Percentiles rank a stretch among this genome's conserved stretches.
Conservation (phyloP, 768 basidiomycete genomes). For the Lenzites betulinus region DNA sequence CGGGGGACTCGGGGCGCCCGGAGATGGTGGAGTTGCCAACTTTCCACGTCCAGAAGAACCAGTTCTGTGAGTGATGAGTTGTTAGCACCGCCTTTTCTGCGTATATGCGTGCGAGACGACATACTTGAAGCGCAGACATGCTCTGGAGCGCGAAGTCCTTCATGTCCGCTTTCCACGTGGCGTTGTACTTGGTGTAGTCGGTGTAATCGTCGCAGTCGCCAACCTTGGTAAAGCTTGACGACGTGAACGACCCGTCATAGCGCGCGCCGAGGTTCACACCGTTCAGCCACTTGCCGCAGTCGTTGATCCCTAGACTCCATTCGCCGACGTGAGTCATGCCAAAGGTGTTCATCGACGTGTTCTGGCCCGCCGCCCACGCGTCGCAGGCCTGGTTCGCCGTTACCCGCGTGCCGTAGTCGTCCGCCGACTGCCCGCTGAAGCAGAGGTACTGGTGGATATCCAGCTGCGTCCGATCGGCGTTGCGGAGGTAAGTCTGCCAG, state of each 20-base stretch:
- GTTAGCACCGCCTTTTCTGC: not conserved
- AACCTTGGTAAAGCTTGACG: constrained; percentile 38
- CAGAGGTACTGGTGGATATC: constrained; percentile 90
- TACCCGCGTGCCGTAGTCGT: constrained; percentile 57
- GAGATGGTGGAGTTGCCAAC: constrained; percentile 78
- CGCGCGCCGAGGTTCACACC: constrained; percentile 80
- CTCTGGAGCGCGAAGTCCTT: constrained; percentile 75
- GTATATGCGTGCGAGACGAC: not conserved
- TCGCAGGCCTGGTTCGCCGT: constrained; percentile 58
- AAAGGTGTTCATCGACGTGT: constrained; percentile 75
- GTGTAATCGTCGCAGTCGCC: constrained; percentile 75
- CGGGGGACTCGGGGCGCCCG: constrained; percentile 76
- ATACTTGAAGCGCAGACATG: constrained; percentile 91
- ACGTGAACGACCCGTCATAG: constrained; percentile 79
- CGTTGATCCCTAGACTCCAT: constrained; percentile 84
- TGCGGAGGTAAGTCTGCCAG: constrained; percentile 76
- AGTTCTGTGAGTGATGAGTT: constrained; percentile 55
- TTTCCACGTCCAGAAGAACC: constrained; percentile 99
- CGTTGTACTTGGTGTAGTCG: constrained; percentile 69
- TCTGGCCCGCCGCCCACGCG: constrained; percentile 71
- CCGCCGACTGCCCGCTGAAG: constrained; percentile 61
- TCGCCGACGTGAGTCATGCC: constrained; percentile 87
- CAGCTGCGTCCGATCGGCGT: constrained; percentile 78
- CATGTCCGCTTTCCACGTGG: constrained; percentile 61
- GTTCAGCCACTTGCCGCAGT: constrained; percentile 78